Conservation (phyloP, 306 rosid genomes). For the Sechiopsis laciniata region DNA sequence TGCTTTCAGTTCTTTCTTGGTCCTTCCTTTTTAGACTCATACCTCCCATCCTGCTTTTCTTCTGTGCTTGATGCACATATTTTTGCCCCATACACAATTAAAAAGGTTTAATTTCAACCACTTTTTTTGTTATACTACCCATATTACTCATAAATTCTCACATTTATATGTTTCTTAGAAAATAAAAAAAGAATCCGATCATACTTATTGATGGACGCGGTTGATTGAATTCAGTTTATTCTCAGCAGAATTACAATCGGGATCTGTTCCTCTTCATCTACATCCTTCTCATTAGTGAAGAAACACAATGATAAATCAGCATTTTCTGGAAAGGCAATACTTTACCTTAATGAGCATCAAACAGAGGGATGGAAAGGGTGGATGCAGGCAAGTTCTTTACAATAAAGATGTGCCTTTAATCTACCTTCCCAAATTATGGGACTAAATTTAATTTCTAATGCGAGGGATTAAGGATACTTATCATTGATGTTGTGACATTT, state of each 20-base stretch:
- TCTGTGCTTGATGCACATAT: background rate
- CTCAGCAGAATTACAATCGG: constrained; percentile 37
- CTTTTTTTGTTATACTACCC: background rate
- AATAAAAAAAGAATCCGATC: background rate
- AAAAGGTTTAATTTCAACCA: background rate
- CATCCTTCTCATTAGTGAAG: no score
- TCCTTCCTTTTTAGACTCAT: background rate
- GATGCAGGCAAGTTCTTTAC: constrained; percentile 84
- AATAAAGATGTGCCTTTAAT: constrained; percentile 4
- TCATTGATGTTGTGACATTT: constrained; percentile 1
- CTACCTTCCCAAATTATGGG: background rate
- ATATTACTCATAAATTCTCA: background rate
- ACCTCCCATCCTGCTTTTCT: constrained; percentile 11
- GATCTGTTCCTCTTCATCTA: constrained; percentile 88
- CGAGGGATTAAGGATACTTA: background rate
- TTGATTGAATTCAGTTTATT: constrained; percentile 11
- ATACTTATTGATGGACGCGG: background rate
- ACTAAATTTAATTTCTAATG: background rate
- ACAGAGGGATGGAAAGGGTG: constrained; percentile 99
- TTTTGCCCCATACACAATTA: background rate
- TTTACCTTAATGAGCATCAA: constrained; percentile 90
- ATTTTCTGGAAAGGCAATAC: constrained; percentile 72
- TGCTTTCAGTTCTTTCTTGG: constrained; percentile 12
- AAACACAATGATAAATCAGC: constrained; percentile 70
- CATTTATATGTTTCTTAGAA: background rate